phyloP scores from a whole-genome alignment of 2,329 filamentous ascomycete genomes.

The Metarhizium humberi region DNA sequence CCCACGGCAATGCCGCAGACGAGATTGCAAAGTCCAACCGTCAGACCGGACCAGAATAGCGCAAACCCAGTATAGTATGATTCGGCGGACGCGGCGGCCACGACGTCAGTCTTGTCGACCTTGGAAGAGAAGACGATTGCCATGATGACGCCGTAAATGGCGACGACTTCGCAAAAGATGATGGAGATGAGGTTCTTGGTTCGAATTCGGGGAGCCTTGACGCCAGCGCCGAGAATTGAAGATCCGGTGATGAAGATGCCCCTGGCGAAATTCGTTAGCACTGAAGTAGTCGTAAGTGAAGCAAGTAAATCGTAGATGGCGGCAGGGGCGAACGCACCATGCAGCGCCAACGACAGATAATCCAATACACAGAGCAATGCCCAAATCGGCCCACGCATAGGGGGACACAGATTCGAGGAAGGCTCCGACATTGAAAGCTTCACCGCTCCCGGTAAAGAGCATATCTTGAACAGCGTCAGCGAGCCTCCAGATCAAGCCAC shows the following conservation, averaged over 20 bases:
- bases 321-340: slow-evolving; percentile 55
- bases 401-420: slow-evolving; percentile 93
- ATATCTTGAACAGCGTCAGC: slow-evolving; percentile 57
- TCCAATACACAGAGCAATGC: slow-evolving; percentile 90
- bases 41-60: slow-evolving; percentile 90
- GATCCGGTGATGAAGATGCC: slow-evolving; percentile 98
- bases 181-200: slow-evolving; percentile 99
- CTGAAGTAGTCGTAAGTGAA: too few species aligned
- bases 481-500: neutral
- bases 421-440: slow-evolving; percentile 92
- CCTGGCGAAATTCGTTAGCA: slow-evolving; percentile 40
- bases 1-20: slow-evolving; percentile 94
- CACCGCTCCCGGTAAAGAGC: slow-evolving; percentile 94
- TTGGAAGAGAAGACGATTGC: slow-evolving; percentile 95
- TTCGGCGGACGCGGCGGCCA: slow-evolving; percentile 60
- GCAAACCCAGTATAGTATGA: slow-evolving; percentile 94
- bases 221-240: slow-evolving; percentile 92
- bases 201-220: slow-evolving; percentile 92
- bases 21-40: slow-evolving; percentile 91
- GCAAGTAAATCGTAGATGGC: too few species aligned
- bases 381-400: slow-evolving; percentile 84
- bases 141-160: slow-evolving; percentile 99
- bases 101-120: slow-evolving; percentile 55
- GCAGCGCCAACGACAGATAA: slow-evolving; percentile 93
- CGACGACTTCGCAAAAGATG: slow-evolving; percentile 99